phyloP scores from a whole-genome alignment of 805 yeast genomes.

The Yarrowia bubula region DNA sequence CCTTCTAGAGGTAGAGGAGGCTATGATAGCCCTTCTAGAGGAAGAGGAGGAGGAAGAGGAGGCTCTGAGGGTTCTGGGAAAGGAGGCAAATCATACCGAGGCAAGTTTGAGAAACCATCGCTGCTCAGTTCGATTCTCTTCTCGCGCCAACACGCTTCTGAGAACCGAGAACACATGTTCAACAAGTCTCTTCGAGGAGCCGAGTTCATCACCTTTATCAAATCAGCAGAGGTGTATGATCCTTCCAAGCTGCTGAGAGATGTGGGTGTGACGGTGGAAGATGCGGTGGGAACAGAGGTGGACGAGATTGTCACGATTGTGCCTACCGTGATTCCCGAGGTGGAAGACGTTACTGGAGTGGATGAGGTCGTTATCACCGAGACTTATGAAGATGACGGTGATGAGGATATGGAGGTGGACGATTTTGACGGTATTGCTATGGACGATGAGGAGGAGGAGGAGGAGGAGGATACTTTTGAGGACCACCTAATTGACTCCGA shows the following conservation, averaged over 20 bases:
- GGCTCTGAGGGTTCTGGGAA: neutral
- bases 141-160: conserved; percentile 14
- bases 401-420: neutral
- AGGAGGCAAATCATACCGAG: neutral
- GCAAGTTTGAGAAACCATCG: neutral
- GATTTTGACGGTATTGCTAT: neutral
- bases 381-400: neutral
- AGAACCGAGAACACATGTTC: conserved; percentile 23
- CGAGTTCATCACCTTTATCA: conserved; percentile 8
- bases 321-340: conserved; percentile 1
- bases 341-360: neutral
- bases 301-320: neutral
- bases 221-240: conserved; percentile 14
- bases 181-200: conserved; percentile 17
- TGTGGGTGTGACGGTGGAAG: neutral
- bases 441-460: neutral
- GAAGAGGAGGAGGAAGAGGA: neutral
- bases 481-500: neutral
- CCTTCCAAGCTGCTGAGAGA: conserved; percentile 7
- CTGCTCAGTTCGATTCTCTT: neutral
- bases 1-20: neutral
- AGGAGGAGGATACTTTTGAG: neutral
- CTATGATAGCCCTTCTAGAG: too few species aligned
- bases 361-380: neutral
- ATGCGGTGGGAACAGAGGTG: neutral